These are phyloP conservation scores for Pulveroboletus frians DNA, from an alignment of 768 basidiomycete genomes.

Conservation along the genomic window DNA sequence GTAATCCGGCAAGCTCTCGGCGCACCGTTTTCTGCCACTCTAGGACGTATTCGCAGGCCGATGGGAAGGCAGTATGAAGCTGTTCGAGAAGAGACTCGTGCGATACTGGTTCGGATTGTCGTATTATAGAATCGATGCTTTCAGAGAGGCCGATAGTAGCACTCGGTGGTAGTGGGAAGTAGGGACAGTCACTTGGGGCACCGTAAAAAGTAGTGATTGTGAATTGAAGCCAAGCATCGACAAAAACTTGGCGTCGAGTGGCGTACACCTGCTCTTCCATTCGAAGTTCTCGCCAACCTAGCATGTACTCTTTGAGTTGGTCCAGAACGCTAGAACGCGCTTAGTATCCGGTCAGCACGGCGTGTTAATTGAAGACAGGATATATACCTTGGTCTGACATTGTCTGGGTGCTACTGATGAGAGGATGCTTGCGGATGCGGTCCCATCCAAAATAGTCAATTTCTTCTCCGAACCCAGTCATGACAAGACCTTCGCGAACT, in stretches of 20 bases:
- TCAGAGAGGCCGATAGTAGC: conserved; percentile 22
- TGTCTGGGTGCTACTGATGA: conserved; percentile 23
- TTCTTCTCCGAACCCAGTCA: conserved; percentile 23
- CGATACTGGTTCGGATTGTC: conserved; percentile 9
- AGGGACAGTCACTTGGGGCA: conserved; percentile 11
- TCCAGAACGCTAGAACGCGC: conserved; percentile 14
- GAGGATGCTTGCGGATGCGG: conserved; percentile 26
- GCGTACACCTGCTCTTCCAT: conserved; percentile 28
- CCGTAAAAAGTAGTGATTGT: conserved; percentile 10
- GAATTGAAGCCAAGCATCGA: conserved; percentile 26
- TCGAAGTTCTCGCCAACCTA: conserved; percentile 28
- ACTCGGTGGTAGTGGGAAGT: conserved; percentile 26
- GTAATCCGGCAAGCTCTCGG: conserved; percentile 26
- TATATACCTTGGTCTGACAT: conserved; percentile 21
- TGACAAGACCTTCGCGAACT: conserved; percentile 14
- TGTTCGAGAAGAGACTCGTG: conserved; percentile 12
- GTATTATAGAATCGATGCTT: conserved; percentile 24
- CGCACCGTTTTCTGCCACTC: conserved; percentile 25
- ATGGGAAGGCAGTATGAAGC: conserved; percentile 15
- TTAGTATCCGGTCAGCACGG: conserved; percentile 11
- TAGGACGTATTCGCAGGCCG: conserved; percentile 14
- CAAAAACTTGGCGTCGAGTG: conserved; percentile 22
- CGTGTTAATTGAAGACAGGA: neutral
- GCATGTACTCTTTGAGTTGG: conserved; percentile 25
- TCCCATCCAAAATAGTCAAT: conserved; percentile 30